Evolutionary conservation across 768 basidiomycete species (phyloP).

Genomic region (Tylopilus subfusipes): DNA sequence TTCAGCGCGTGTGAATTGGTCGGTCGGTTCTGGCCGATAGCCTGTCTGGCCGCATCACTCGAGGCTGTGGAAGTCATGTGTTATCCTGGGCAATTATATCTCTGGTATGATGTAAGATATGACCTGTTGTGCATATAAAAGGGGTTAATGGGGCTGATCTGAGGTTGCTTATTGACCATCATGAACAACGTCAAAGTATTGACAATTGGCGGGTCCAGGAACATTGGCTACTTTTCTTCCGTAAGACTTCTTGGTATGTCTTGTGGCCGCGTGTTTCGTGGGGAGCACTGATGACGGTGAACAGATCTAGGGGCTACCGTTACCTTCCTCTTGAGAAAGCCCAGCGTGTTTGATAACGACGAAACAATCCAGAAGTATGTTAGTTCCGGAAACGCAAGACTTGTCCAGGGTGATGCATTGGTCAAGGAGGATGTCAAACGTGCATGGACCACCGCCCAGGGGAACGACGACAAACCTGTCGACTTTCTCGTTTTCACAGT

Average conservation of each 20-base stretch:
- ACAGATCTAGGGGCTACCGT: constrained; percentile 57
- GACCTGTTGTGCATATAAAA: constrained; percentile 4
- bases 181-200: constrained; percentile 33
- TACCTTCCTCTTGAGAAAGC: constrained; percentile 58
- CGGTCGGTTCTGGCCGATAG: not conserved
- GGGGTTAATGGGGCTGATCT: not conserved
- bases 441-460: constrained; percentile 45
- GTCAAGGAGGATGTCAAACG: constrained; percentile 46
- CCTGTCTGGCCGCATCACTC: not conserved
- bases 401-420: constrained; percentile 62
- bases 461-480: constrained; percentile 33
- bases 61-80: not conserved
- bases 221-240: constrained; percentile 51
- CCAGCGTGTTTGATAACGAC: constrained; percentile 52
- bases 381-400: constrained; percentile 45
- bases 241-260: constrained; percentile 45
- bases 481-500: constrained; percentile 61
- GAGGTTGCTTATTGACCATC: not conserved
- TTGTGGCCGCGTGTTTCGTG: not conserved
- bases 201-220: constrained; percentile 51
- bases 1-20: not conserved
- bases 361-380: constrained; percentile 50
- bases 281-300: not conserved
- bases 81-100: not conserved
- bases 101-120: not conserved